Percentiles rank a stretch among this genome's conserved stretches.
phyloP scores from a whole-genome alignment of 2,329 filamentous ascomycete genomes.

The Epichloe hybrida region DNA sequence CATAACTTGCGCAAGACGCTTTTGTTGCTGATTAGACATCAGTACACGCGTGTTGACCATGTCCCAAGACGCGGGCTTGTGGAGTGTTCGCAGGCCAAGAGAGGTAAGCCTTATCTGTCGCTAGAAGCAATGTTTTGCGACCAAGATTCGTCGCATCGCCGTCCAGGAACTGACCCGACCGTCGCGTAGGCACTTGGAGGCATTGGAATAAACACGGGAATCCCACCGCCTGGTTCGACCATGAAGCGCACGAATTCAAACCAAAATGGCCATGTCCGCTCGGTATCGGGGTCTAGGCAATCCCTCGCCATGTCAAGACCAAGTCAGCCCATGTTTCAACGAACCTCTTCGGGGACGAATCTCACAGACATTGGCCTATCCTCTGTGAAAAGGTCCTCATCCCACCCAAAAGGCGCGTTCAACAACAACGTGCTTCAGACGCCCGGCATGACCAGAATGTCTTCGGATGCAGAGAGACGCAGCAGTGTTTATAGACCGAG shows the following conservation, averaged over 20 bases:
- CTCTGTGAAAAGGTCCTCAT: constrained; percentile 71
- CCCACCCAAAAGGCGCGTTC: constrained; percentile 52
- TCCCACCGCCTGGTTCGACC: constrained; percentile 83
- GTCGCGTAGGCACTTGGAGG: constrained; percentile 62
- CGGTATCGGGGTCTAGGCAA: constrained; percentile 69
- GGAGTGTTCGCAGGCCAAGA: constrained; percentile 82
- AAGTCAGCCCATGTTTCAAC: constrained; percentile 75
- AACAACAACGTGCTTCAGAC: constrained; percentile 19
- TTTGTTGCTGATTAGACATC: not conserved
- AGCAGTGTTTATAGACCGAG: constrained; percentile 71
- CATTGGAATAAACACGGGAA: constrained; percentile 67
- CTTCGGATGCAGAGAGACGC: constrained; percentile 45
- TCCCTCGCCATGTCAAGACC: constrained; percentile 75
- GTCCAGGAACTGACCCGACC: not conserved
- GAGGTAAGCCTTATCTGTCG: constrained; percentile 47
- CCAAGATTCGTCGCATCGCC: constrained; percentile 8
- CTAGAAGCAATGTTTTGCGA: not conserved
- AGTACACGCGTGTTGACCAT: constrained; percentile 31
- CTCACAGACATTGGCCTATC: constrained; percentile 68
- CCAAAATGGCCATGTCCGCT: constrained; percentile 64
- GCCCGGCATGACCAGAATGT: constrained; percentile 40
- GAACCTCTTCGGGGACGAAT: constrained; percentile 71
- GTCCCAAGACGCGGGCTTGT: constrained; percentile 79
- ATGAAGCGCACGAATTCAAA: constrained; percentile 80
- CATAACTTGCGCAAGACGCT: not conserved